Evolutionary conservation across 1,139 yeast species (phyloP).

Genomic region (Keqinozyma sinolaborantium): DNA sequence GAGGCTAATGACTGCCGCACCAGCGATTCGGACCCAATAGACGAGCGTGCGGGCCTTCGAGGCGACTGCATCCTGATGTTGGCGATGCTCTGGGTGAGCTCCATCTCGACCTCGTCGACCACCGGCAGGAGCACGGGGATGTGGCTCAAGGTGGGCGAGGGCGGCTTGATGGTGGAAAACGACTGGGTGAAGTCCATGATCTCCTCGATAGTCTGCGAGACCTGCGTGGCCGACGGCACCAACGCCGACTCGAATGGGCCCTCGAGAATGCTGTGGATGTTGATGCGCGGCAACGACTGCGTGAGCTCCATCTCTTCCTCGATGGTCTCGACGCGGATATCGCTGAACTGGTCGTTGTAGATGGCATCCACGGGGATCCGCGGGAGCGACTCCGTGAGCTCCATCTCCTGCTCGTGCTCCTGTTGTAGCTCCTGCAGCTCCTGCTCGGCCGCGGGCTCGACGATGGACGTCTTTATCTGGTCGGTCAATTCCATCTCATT

Average conservation of each 20-base stretch:
- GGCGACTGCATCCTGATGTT: slow-evolving; percentile 1
- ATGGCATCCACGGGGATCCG: background rate
- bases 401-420: slow-evolving; percentile 4
- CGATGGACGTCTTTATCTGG: slow-evolving; percentile 4
- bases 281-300: slow-evolving; percentile 1
- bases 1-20: too few relatives aligned
- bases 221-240: too few relatives aligned
- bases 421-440: background rate
- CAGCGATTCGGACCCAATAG: background rate
- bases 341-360: background rate
- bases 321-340: background rate
- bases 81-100: slow-evolving; percentile 11
- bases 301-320: background rate
- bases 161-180: slow-evolving; percentile 3
- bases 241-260: background rate
- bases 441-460: background rate
- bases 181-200: slow-evolving; percentile 14
- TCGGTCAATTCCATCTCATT: slow-evolving; percentile 21
- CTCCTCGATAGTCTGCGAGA: slow-evolving; percentile 2
- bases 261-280: slow-evolving; percentile 2
- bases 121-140: background rate
- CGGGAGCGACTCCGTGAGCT: slow-evolving; percentile 4
- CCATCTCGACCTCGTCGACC: slow-evolving; percentile 5
- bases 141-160: slow-evolving; percentile 2
- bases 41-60: background rate